Percentiles rank a stretch among this genome's conserved stretches.
These are phyloP conservation scores for Pichia heedii DNA, from an alignment of 805 yeast species.

Conservation along the genomic window DNA sequence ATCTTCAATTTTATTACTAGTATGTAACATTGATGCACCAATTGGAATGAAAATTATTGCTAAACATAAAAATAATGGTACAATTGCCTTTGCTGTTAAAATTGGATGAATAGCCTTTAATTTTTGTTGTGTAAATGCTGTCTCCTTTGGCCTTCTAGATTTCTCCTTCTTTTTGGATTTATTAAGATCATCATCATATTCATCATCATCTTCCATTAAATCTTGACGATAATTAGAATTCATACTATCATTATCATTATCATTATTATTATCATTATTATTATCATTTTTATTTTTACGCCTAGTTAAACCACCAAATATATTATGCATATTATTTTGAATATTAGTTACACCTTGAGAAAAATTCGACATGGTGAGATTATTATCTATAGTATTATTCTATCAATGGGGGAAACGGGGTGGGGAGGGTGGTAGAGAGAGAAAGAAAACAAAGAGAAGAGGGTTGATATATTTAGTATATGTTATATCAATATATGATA, in stretches of 20 bases:
- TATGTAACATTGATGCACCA: conserved; percentile 76
- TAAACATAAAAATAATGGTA: conserved; percentile 67
- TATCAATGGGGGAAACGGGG: too few species aligned
- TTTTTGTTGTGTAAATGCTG: conserved; percentile 48
- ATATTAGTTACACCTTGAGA: conserved; percentile 8
- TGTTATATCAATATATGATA: too few species aligned
- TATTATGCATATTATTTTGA: conserved; percentile 9
- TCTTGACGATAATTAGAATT: conserved; percentile 10
- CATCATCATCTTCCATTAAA: conserved; percentile 27
- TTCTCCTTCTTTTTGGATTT: conserved; percentile 27
- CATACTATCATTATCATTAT: conserved; percentile 9
- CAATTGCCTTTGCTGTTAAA: conserved; percentile 82
- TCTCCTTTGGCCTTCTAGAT: conserved; percentile 56
- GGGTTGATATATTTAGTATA: too few species aligned
- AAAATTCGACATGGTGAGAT: conserved; percentile 6
- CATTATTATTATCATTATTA: not conserved
- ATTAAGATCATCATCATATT: conserved; percentile 31
- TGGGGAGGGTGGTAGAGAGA: too few species aligned
- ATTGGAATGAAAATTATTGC: conserved; percentile 84
- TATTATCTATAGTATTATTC: too few species aligned
- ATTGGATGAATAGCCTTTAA: conserved; percentile 62
- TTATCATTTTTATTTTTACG: conserved; percentile 10
- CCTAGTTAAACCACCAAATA: conserved; percentile 8
- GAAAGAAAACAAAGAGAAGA: too few species aligned
- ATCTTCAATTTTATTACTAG: conserved; percentile 70